A percentile compares a stretch with the other conserved stretches of the same genome.
Conservation (phyloP, 2,329 filamentous ascomycete genomes). For the Biscogniauxia sp. region DNA sequence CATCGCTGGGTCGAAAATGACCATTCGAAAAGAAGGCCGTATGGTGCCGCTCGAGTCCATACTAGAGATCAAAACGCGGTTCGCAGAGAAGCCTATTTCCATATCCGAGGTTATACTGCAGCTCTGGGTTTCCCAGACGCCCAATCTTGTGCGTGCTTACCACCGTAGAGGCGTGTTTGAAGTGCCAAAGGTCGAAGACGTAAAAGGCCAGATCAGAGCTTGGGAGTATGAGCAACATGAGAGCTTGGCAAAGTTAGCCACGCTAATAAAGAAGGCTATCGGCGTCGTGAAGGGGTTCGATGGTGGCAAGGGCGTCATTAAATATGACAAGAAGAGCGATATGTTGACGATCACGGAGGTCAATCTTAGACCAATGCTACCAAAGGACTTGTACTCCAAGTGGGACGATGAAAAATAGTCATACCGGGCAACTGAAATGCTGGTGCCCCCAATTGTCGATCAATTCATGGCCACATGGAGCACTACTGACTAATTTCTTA, state of each 20-base stretch:
- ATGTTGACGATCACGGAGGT: neutral
- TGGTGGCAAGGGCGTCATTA: neutral
- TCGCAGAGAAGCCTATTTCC: constrained; percentile 31
- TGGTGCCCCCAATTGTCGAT: too few species aligned
- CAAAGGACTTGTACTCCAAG: neutral
- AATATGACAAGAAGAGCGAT: neutral
- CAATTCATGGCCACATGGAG: too few species aligned
- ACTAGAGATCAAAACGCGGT: constrained; percentile 46
- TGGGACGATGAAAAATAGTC: neutral
- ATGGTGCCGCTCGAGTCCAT: constrained; percentile 35
- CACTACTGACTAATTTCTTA: too few species aligned
- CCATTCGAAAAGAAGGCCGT: constrained; percentile 32
- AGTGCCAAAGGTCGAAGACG: constrained; percentile 35
- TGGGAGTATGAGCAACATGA: constrained; percentile 37
- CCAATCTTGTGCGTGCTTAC: constrained; percentile 45
- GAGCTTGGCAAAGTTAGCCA: constrained; percentile 31
- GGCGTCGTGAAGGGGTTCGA: constrained; percentile 25
- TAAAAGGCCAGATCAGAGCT: constrained; percentile 27
- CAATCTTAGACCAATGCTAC: neutral
- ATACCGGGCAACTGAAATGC: neutral
- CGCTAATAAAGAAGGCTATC: constrained; percentile 34
- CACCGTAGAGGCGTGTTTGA: constrained; percentile 37
- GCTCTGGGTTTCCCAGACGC: constrained; percentile 47
- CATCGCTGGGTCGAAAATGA: constrained; percentile 26
- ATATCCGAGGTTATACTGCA: constrained; percentile 38